Evolutionary conservation across 257 asterid genomes (phyloP).

Genomic region (Craterostigma plantagineum): DNA sequence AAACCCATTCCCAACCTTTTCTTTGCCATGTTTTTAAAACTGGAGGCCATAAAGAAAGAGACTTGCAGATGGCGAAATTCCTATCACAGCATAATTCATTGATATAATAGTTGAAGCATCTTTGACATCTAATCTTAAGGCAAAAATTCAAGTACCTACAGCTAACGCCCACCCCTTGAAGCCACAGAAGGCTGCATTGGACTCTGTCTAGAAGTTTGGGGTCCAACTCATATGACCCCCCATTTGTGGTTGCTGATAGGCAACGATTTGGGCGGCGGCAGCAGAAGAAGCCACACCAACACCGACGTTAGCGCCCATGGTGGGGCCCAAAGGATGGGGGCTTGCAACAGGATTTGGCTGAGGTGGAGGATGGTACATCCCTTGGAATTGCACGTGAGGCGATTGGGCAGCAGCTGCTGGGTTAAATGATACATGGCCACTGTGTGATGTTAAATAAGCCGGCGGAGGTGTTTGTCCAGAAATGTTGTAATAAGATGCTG

Average conservation of each 20-base stretch:
- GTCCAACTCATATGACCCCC: constrained; percentile 82
- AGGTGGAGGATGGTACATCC: constrained; percentile 55
- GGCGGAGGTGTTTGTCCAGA: constrained; percentile 77
- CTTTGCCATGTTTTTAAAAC: too few species aligned
- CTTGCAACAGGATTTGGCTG: constrained; percentile 54
- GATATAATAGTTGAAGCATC: constrained; percentile 20
- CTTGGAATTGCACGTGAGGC: constrained; percentile 83
- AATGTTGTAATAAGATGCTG: constrained; percentile 73
- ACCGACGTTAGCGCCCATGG: constrained; percentile 64
- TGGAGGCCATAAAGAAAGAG: neutral
- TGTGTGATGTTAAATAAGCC: constrained; percentile 64
- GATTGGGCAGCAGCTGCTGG: constrained; percentile 73
- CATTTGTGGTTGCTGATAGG: constrained; percentile 83
- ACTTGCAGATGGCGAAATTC: constrained; percentile 2
- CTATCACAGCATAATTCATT: constrained; percentile 17
- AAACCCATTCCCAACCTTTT: too few species aligned
- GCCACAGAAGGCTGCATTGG: too few species aligned
- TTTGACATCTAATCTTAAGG: constrained; percentile 20
- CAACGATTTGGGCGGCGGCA: constrained; percentile 66
- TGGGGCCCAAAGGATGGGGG: constrained; percentile 64
- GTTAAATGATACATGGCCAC: constrained; percentile 65
- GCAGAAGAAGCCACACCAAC: constrained; percentile 68
- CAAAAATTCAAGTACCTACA: too few species aligned
- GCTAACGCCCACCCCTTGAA: too few species aligned
- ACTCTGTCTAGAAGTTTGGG: constrained; percentile 37